Evolutionary conservation across 2,329 filamentous ascomycete species (phyloP).

Genomic region (Fusarium clavum): DNA sequence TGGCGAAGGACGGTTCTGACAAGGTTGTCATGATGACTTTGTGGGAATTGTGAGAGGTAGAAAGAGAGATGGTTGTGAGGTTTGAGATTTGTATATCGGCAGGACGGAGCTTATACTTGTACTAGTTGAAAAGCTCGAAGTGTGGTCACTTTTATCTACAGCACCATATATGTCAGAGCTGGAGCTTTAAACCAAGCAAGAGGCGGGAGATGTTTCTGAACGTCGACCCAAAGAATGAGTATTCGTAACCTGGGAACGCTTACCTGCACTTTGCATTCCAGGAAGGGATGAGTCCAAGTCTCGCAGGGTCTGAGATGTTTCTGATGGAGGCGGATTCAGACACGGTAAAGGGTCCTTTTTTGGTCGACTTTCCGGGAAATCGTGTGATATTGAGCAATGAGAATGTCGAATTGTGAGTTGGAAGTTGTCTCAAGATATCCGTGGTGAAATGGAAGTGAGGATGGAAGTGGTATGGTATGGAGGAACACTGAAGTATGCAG

Average conservation of each 20-base stretch:
- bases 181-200: conserved; percentile 13
- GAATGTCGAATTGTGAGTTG: not conserved
- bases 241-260: conserved; percentile 32
- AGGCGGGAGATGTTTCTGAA: conserved; percentile 12
- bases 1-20: conserved; percentile 46
- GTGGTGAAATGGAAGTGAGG: conserved; percentile 2
- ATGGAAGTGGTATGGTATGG: not conserved
- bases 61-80: not conserved
- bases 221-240: conserved; percentile 21
- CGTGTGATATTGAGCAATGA: conserved; percentile 1
- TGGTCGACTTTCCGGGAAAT: conserved; percentile 16
- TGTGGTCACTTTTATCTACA: conserved; percentile 45
- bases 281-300: conserved; percentile 30
- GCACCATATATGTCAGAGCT: conserved; percentile 35
- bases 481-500: conserved; percentile 16
- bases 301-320: conserved; percentile 40
- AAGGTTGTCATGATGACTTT: conserved; percentile 47
- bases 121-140: conserved; percentile 36
- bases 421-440: conserved; percentile 10
- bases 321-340: conserved; percentile 23
- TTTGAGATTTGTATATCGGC: conserved; percentile 4
- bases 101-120: conserved; percentile 28
- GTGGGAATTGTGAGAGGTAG: conserved; percentile 7
- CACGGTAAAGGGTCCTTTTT: conserved; percentile 18
- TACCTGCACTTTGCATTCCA: conserved; percentile 48